Evolutionary conservation across 208 protist genomes (phyloP).

Genomic region (Trypanosoma mega): DNA sequence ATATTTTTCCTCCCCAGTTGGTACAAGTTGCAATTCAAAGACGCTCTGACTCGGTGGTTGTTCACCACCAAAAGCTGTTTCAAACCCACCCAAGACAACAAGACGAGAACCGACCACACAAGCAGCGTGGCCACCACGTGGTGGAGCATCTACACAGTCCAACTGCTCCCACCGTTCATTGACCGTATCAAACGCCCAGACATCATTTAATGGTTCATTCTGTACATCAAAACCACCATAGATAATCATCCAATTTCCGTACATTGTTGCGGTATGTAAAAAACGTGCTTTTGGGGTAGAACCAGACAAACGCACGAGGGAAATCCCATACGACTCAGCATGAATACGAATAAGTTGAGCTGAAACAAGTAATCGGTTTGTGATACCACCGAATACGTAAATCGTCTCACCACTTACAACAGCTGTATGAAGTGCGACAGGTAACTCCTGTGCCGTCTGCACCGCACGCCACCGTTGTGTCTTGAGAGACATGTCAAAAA

Average conservation of each 20-base stretch:
- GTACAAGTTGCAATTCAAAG: conserved; percentile 65
- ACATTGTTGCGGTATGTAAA: conserved; percentile 74
- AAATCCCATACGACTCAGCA: conserved; percentile 52
- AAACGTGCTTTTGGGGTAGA: conserved; percentile 41
- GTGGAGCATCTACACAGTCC: conserved; percentile 31
- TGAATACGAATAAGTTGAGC: conserved; percentile 70
- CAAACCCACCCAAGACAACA: conserved; percentile 73
- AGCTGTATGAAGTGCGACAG: conserved; percentile 73
- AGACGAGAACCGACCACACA: conserved; percentile 74
- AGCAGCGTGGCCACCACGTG: conserved; percentile 64
- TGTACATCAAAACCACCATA: conserved; percentile 74
- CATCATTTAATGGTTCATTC: conserved; percentile 64
- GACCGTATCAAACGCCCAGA: conserved; percentile 80
- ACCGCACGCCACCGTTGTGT: conserved; percentile 74
- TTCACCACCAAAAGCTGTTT: conserved; percentile 28
- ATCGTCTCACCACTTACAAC: conserved; percentile 51
- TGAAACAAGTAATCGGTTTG: conserved; percentile 56
- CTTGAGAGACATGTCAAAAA: conserved; percentile 82
- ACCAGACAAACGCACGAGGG: conserved; percentile 26
- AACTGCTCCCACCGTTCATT: conserved; percentile 80
- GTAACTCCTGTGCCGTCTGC: conserved; percentile 50
- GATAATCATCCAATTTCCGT: conserved; percentile 82
- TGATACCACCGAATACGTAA: conserved; percentile 85
- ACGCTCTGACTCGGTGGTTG: conserved; percentile 23
- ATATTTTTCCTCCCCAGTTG: conserved; percentile 48